These are phyloP conservation scores for Leishmania braziliensis DNA, from an alignment of 208 protist genomes.

Conservation along the genomic window DNA sequence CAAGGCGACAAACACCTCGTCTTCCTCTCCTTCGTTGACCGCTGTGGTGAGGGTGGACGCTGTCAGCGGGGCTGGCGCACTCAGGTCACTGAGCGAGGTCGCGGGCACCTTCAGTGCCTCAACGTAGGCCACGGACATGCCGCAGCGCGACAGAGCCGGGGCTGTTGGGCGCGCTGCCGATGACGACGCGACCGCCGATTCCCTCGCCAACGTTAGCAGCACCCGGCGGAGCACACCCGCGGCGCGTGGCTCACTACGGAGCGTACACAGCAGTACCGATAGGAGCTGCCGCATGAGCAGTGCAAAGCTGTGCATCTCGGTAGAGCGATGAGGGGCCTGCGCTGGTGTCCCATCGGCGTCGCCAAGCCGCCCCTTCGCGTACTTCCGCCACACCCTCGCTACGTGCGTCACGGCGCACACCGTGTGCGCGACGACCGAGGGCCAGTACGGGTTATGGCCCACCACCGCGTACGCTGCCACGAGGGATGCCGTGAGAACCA, in stretches of 20 bases:
- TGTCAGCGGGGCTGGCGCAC: conserved; percentile 1
- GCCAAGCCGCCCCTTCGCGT: neutral
- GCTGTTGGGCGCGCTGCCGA: neutral
- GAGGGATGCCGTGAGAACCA: conserved; percentile 28
- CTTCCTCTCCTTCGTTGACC: neutral
- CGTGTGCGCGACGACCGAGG: conserved; percentile 40
- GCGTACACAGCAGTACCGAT: conserved; percentile 14
- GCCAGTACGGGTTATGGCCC: conserved; percentile 81
- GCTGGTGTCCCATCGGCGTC: neutral
- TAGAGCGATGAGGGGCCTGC: neutral
- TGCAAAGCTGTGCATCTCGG: neutral
- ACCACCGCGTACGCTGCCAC: conserved; percentile 33
- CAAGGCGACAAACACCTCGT: neutral
- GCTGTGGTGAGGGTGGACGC: neutral
- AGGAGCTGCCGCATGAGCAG: conserved; percentile 18
- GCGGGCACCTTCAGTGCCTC: conserved; percentile 30
- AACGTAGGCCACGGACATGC: conserved; percentile 28
- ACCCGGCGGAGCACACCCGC: conserved; percentile 26
- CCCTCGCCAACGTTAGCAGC: conserved; percentile 14
- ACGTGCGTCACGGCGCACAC: conserved; percentile 12
- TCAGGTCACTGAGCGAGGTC: conserved; percentile 20
- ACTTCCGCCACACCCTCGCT: conserved; percentile 8
- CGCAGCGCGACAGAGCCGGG: conserved; percentile 24
- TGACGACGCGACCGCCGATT: neutral
- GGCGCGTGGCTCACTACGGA: conserved; percentile 30